Evolutionary conservation across 768 basidiomycete genomes (phyloP).

Genomic region (Lactarius sp.): DNA sequence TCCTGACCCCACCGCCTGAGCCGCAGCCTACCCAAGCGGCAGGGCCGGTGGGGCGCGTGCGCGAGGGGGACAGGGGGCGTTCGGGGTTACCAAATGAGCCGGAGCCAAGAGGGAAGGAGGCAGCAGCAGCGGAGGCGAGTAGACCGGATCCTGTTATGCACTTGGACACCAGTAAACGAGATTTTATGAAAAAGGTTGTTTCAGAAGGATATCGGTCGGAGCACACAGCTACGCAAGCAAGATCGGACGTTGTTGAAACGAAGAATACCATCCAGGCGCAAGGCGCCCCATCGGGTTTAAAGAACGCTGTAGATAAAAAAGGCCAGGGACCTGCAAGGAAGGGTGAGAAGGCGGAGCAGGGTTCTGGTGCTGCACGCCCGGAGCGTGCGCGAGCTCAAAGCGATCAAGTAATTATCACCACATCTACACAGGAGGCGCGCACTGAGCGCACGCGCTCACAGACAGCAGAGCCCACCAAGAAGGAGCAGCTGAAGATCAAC

Average conservation of each 20-base stretch:
- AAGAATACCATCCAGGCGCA: slow-evolving; percentile 2
- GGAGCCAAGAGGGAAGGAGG: slow-evolving; percentile 13
- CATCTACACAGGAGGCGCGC: background rate
- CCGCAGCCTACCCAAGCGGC: slow-evolving; percentile 8
- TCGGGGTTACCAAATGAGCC: background rate
- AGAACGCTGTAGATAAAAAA: background rate
- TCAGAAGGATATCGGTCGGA: slow-evolving; percentile 7
- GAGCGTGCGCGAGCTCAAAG: slow-evolving; percentile 18
- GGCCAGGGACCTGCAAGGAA: slow-evolving; percentile 19
- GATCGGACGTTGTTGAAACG: background rate
- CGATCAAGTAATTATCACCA: background rate
- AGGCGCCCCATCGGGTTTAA: slow-evolving; percentile 9
- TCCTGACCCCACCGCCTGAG: background rate
- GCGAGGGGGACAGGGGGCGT: background rate
- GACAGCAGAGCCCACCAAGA: slow-evolving; percentile 20
- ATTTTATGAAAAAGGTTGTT: slow-evolving; percentile 24
- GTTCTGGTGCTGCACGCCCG: slow-evolving; percentile 9
- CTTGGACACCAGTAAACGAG: slow-evolving; percentile 20
- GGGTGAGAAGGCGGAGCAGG: slow-evolving; percentile 8
- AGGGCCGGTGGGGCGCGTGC: background rate
- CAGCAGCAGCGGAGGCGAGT: slow-evolving; percentile 24
- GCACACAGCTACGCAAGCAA: slow-evolving; percentile 4
- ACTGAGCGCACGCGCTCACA: slow-evolving; percentile 16
- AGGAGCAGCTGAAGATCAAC: slow-evolving; percentile 19
- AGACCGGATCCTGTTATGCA: slow-evolving; percentile 23